phyloP scores from a whole-genome alignment of 164 flowering plant genomes.

The Sedum album region DNA sequence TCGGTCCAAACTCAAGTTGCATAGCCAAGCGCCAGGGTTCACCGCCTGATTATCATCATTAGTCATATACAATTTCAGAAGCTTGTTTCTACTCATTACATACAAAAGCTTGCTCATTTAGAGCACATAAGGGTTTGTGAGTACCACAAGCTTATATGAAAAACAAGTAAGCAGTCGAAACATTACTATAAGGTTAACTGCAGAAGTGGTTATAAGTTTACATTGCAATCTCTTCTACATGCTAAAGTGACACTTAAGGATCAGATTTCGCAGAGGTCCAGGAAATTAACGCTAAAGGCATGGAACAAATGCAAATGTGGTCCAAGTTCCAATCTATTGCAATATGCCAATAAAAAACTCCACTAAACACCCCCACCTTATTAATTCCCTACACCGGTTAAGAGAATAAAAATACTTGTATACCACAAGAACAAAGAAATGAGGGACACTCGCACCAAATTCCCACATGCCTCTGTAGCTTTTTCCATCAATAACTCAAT shows the following conservation, averaged over 20 bases:
- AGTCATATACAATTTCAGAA: too few species aligned
- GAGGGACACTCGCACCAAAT: not conserved
- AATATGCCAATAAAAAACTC: not conserved
- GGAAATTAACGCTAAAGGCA: not conserved
- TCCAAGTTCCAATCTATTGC: not conserved
- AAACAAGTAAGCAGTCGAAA: too few species aligned
- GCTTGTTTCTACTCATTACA: too few species aligned
- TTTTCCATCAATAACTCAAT: not conserved
- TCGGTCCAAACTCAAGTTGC: conserved; percentile 74
- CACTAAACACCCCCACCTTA: not conserved
- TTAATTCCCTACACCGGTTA: not conserved
- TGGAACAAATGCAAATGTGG: not conserved
- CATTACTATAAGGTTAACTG: too few species aligned
- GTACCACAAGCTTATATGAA: too few species aligned
- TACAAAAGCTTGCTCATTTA: not conserved
- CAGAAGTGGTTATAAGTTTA: too few species aligned
- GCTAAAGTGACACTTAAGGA: not conserved
- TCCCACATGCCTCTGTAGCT: not conserved
- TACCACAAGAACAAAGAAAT: not conserved
- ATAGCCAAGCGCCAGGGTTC: conserved; percentile 80
- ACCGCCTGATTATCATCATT: conserved; percentile 40
- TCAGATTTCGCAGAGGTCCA: not conserved
- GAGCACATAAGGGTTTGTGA: not conserved
- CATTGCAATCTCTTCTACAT: too few species aligned
- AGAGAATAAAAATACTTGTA: not conserved